Base-by-base conservation (phyloP, 176 grass and related monocot species). In the Zoysia pacifica region DNA sequence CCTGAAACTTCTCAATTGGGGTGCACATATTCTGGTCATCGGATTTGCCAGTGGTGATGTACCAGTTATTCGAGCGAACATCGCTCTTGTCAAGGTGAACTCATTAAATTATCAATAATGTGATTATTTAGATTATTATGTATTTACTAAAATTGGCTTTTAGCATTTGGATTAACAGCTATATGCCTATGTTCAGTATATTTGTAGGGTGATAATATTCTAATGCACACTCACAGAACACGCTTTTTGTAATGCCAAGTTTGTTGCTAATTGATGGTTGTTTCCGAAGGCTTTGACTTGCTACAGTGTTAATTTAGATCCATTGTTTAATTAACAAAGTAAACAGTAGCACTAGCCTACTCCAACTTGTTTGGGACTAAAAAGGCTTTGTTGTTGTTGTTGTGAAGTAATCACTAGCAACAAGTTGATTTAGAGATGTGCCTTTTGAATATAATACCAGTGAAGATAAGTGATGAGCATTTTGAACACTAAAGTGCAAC, bases 31-130 rank as follows among this genome's bases (percentile, higher is more conserved):
- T 90, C 75, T 98, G 74, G 58, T 98, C 62, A 98, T 98, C 81
- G 95, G 92, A 85, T 98, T 98, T 86, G 95, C 95, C 46, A 98
- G 95, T 71, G 92, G 92, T 49, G 95, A 98, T 89, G 78, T 98
- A 70, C 92, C 92, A 58, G 67, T 93, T 78, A 91, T 94, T 81
- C 90, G 90, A 55, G 88, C 88, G 16, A 98, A 94, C 77, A 72
- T 94, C 78, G 90, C 95, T 65, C 95, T 98, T 93, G 81, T 98
- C 62, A 98, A 98, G 92, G 92, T 94, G 78, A 5, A 46, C 9
- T 70, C 59, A 65, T 51, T 49, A 47, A 72, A 65, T 4, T 71
- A 72, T 72, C 2, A 41, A 66, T 11, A 49, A 48, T 65, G 51
- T 19, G 3, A 13, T 82, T 44, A 5, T 83, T 59, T 12, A 40